Evolutionary conservation across 2,329 filamentous ascomycete genomes (phyloP), one percentile per base, ranked within the genome.

Genomic region (Aspergillus transmontanensis): DNA sequence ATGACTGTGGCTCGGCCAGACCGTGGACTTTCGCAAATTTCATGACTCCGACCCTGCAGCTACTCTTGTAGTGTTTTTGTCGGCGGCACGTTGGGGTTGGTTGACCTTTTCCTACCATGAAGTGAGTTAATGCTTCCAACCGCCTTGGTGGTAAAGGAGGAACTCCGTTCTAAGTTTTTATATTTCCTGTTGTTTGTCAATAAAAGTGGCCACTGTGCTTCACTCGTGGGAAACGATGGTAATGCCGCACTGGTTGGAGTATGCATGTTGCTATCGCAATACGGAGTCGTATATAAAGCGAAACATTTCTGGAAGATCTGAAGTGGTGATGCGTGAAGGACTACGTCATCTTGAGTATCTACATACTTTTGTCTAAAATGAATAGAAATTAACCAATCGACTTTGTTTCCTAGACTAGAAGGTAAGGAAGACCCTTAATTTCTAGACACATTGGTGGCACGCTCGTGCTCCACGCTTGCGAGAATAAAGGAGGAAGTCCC

Each of bases 381-480:
- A 19, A 41, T 41, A 10, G 16, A 7, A 19, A n/a, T 10, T 7
- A 41, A 9, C 39, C 1, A 41, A 41, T 19, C 2, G 4, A 9
- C 3, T 9, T n/a, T 41, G 16, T 6, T 21, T 11, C 4, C 10
- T 11, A 46, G 14, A 23, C 6, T 0, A 23, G 5, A 46, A 4
- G 14, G 26, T 7, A n/a, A 30, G 23, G 26, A 32, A 9, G 12
- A 26, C 2, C 26, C 12, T 41, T 23, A 51, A 9, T 21, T 6
- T 1, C 7, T 6, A 10, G 45, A 14, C 21, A 43, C 1, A 19
- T 43, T 21, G n/a, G 23, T 11, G 19, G 48, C 26, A 12, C 73
- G 65, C 55, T 73, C 72, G 23, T 71, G 67, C 53, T 73, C 72
- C 30, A 71, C 39, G 48, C 72, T 73, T 0, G 72, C 72, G 30